Base-by-base conservation (phyloP, 1,139 yeast species). In the Kodamaea sp. region DNA sequence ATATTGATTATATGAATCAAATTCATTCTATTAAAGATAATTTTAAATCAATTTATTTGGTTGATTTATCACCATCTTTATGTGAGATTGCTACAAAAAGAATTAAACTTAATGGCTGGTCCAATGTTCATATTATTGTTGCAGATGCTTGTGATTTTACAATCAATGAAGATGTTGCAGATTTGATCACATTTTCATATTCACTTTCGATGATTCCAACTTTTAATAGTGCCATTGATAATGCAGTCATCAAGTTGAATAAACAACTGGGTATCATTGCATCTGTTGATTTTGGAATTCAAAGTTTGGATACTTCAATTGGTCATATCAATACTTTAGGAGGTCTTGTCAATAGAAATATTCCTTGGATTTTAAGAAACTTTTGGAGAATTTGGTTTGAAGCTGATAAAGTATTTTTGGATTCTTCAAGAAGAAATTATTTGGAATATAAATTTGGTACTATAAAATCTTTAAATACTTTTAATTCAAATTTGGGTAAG, bases 361-460 rank as follows among this genome's bases (percentile, higher is more conserved):
- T 79, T 46, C 82, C 88, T 29, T 85, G 94, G 94, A 48, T 82
- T 40, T 71, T 78, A 39, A 70, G 95, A 57, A 83, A 86, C 32
- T 85, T 85, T 57, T 85, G 95, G 95, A 74, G 89, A 56, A 68
- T 82, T 39, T 85, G 95, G 95, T 85, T 85, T 60, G 95, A 85
- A 61, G 83, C 84, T 40, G 95, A 85, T 60, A 76, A 82, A 48
- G 95, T 85, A 3, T 83, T 79, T 52, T 71, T 85, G 50, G 95
- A 85, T 55, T 81, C 89, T 29, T 74, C 89, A 6, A 78, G 95
- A 63, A 78, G 95, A 64, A 88, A 83, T 55, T 85, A 84, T 60
- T 72, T 85, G 54, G 95, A 85, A 60, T 84, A 85, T 62, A 75
- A 78, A 51, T 84, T 84, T 53, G 94, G 94, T 32, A 85, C 94